A percentile compares a stretch with the other conserved stretches of the same genome.
phyloP scores from a whole-genome alignment of 805 yeast genomes.

The Wickerhamomyces xylosicus region DNA sequence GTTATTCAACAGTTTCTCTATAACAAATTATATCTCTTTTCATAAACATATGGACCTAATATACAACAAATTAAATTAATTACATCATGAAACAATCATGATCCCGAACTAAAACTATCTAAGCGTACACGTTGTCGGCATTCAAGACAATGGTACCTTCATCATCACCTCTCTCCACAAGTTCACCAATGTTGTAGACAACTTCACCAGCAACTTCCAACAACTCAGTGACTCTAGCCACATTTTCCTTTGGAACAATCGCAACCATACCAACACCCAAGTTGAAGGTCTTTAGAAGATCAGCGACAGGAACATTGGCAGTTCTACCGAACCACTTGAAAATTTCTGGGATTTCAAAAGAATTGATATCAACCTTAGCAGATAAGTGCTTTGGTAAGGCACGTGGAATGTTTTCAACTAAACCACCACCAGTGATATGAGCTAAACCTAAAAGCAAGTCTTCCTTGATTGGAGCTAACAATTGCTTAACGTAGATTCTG shows the following conservation, averaged over 20 bases:
- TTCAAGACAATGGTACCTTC: slow-evolving; percentile 44
- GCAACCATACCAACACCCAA: slow-evolving; percentile 96
- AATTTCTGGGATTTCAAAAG: slow-evolving; percentile 81
- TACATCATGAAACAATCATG: too few relatives aligned
- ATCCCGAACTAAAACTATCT: neutral
- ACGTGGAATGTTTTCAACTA: slow-evolving; percentile 92
- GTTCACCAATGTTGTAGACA: slow-evolving; percentile 59
- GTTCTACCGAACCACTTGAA: slow-evolving; percentile 91
- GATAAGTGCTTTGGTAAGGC: slow-evolving; percentile 74
- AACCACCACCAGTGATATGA: slow-evolving; percentile 97
- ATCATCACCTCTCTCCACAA: slow-evolving; percentile 35
- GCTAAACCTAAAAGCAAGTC: slow-evolving; percentile 78
- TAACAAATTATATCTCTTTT: too few relatives aligned
- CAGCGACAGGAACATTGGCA: slow-evolving; percentile 81
- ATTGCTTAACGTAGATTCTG: slow-evolving; percentile 85
- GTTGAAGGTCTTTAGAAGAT: slow-evolving; percentile 84
- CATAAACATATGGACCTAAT: too few relatives aligned
- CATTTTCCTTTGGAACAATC: slow-evolving; percentile 66
- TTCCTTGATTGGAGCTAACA: slow-evolving; percentile 63
- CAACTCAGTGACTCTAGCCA: slow-evolving; percentile 38
- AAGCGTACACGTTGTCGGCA: slow-evolving; percentile 19
- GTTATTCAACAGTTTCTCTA: too few relatives aligned
- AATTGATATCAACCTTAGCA: slow-evolving; percentile 68
- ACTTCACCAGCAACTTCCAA: slow-evolving; percentile 62
- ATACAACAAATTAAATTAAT: neutral